Evolutionary conservation across 495 filamentous ascomycete species (phyloP).

Genomic region (Penicillium alfredii): DNA sequence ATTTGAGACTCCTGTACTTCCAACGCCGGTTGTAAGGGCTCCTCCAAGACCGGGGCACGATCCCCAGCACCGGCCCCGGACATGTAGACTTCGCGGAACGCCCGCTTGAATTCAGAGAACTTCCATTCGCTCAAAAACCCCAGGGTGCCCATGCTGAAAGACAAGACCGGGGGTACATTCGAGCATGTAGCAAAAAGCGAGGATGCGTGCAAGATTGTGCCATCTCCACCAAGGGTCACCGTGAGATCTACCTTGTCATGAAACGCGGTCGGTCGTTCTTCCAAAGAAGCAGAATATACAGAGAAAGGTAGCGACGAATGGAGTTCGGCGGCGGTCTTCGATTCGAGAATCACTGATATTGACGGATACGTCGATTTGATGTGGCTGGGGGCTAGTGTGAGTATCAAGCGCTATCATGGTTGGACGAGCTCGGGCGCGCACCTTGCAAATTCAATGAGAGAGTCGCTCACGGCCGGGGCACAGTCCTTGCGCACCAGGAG

Average conservation of each 20-base stretch:
- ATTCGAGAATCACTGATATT: slow-evolving; percentile 78
- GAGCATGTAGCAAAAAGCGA: slow-evolving; percentile 81
- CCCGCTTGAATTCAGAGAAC: slow-evolving; percentile 81
- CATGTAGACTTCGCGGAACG: slow-evolving; percentile 91
- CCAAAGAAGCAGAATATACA: slow-evolving; percentile 52
- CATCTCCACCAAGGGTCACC: slow-evolving; percentile 88
- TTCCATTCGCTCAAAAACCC: slow-evolving; percentile 97
- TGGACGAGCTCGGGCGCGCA: slow-evolving; percentile 20
- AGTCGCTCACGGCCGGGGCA: slow-evolving; percentile 61
- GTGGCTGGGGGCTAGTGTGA: slow-evolving; percentile 47
- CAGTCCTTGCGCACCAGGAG: slow-evolving; percentile 83
- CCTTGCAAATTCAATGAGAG: slow-evolving; percentile 72
- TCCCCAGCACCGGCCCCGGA: slow-evolving; percentile 63
- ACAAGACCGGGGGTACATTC: slow-evolving; percentile 83
- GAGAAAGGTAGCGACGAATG: slow-evolving; percentile 72
- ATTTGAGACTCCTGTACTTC: slow-evolving; percentile 16
- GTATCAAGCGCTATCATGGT: neutral
- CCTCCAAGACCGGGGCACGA: slow-evolving; percentile 33
- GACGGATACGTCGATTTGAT: slow-evolving; percentile 72
- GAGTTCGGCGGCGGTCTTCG: slow-evolving; percentile 61
- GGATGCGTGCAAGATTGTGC: slow-evolving; percentile 86
- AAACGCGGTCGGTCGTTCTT: slow-evolving; percentile 32
- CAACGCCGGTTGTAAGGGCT: slow-evolving; percentile 10
- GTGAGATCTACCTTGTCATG: slow-evolving; percentile 77
- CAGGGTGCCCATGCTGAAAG: slow-evolving; percentile 93